Conservation (phyloP, 169 alveolate species). For the Eimeria brunetti region DNA sequence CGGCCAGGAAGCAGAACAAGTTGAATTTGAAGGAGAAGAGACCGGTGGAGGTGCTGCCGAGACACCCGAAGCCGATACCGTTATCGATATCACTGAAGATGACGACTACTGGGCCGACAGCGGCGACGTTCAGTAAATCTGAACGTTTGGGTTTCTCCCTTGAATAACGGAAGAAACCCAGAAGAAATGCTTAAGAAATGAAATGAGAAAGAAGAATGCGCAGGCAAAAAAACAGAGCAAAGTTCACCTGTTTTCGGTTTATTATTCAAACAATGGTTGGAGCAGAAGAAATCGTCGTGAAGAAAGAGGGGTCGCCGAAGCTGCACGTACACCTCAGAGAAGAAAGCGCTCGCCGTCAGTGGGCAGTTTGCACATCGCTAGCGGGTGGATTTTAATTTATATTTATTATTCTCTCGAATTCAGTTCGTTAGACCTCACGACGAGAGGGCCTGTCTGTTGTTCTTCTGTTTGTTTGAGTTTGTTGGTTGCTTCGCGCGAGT, state of each 20-base stretch:
- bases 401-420: too few species aligned
- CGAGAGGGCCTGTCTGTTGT: neutral
- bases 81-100: slow-evolving; percentile 33
- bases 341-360: neutral
- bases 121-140: slow-evolving; percentile 28
- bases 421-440: neutral
- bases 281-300: too few species aligned
- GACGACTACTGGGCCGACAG: slow-evolving; percentile 63
- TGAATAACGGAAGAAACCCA: neutral
- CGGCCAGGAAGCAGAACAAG: slow-evolving; percentile 47
- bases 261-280: too few species aligned
- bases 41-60: slow-evolving; percentile 33
- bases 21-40: slow-evolving; percentile 40
- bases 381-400: too few species aligned
- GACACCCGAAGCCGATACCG: slow-evolving; percentile 46
- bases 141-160: neutral
- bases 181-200: neutral
- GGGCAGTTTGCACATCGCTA: neutral
- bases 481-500: too few species aligned
- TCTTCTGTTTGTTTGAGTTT: neutral
- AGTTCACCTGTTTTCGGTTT: neutral
- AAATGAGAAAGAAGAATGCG: neutral
- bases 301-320: neutral
- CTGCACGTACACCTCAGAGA: neutral
- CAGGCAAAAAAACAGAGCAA: neutral